A percentile compares a stretch with the other conserved stretches of the same genome.
phyloP scores from a whole-genome alignment of 2,329 filamentous ascomycete genomes.

The Pseudogymnoascus destructans region DNA sequence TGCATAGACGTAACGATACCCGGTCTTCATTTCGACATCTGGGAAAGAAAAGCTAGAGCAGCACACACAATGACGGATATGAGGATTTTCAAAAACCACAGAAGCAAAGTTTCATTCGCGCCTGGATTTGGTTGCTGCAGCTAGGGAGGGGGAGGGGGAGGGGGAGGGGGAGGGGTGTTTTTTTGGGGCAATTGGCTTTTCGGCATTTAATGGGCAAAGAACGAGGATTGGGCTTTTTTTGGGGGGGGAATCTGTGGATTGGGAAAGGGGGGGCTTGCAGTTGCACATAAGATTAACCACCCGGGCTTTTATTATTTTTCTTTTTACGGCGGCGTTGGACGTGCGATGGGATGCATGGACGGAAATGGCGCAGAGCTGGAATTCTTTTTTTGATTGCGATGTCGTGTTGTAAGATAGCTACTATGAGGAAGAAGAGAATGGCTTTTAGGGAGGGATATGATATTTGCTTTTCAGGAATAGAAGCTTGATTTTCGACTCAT shows the following conservation, averaged over 20 bases:
- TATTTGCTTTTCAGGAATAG: conserved; percentile 8
- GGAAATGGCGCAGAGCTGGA: conserved; percentile 5
- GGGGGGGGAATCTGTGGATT: not conserved
- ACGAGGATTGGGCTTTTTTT: not conserved
- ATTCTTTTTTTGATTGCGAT: conserved; percentile 3
- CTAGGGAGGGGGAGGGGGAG: not conserved
- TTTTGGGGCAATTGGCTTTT: conserved; percentile 3
- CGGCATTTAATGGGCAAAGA: conserved; percentile 2
- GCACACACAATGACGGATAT: conserved; percentile 8
- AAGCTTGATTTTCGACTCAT: conserved; percentile 1
- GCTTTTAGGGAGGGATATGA: conserved; percentile 4
- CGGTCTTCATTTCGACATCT: conserved; percentile 20
- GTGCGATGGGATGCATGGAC: conserved; percentile 8
- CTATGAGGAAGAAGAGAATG: not conserved
- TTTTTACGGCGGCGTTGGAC: conserved; percentile 4
- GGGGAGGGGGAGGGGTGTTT: not conserved
- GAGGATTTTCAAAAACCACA: conserved; percentile 8
- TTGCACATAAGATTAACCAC: conserved; percentile 7
- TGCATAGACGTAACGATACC: conserved; percentile 27
- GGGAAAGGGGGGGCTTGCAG: not conserved
- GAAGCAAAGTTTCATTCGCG: not conserved
- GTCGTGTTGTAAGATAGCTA: conserved; percentile 6
- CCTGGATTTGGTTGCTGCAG: conserved; percentile 5
- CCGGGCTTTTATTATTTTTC: not conserved
- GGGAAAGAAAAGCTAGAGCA: conserved; percentile 10